These are phyloP conservation scores for Aspergillus kassunensis DNA, from an alignment of 495 filamentous ascomycete species.

Conservation along the genomic window DNA sequence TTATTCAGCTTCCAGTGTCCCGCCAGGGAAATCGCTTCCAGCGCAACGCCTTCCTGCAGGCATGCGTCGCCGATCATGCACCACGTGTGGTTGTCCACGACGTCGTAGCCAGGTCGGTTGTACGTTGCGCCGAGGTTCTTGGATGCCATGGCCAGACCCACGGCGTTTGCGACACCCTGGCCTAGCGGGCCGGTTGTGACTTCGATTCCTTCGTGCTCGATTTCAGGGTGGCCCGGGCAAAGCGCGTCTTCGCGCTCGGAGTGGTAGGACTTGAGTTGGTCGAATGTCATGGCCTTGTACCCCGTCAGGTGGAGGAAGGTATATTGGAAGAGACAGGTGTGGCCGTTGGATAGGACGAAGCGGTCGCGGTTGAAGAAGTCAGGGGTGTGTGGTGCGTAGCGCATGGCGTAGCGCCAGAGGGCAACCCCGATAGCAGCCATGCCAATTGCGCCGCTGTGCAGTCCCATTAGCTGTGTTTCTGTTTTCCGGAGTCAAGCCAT, in stretches of 20 bases:
- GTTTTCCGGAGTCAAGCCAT: slow-evolving; percentile 7
- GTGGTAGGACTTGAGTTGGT: slow-evolving; percentile 58
- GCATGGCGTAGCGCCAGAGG: slow-evolving; percentile 51
- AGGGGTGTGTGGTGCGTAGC: slow-evolving; percentile 44
- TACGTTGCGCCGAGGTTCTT: slow-evolving; percentile 53
- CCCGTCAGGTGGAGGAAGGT: slow-evolving; percentile 54
- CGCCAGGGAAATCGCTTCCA: slow-evolving; percentile 54
- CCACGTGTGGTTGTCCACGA: slow-evolving; percentile 50
- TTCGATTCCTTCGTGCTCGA: slow-evolving; percentile 57
- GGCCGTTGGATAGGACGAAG: slow-evolving; percentile 56
- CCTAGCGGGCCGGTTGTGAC: slow-evolving; percentile 61
- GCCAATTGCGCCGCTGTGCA: slow-evolving; percentile 50
- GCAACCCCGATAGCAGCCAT: slow-evolving; percentile 54
- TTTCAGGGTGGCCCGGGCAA: slow-evolving; percentile 59
- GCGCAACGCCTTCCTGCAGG: slow-evolving; percentile 55
- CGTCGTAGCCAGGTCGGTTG: slow-evolving; percentile 46
- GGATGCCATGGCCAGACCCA: slow-evolving; percentile 55
- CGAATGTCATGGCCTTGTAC: slow-evolving; percentile 55
- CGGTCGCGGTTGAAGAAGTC: slow-evolving; percentile 51
- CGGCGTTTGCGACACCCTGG: slow-evolving; percentile 57
- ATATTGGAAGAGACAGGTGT: slow-evolving; percentile 59
- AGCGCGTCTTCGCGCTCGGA: slow-evolving; percentile 48
- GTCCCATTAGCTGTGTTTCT: slow-evolving; percentile 1
- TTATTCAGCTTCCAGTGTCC: slow-evolving; percentile 54
- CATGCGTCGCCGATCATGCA: slow-evolving; percentile 59